Conservation (phyloP, 805 yeast genomes). For the Jamesozyma gamospora region DNA sequence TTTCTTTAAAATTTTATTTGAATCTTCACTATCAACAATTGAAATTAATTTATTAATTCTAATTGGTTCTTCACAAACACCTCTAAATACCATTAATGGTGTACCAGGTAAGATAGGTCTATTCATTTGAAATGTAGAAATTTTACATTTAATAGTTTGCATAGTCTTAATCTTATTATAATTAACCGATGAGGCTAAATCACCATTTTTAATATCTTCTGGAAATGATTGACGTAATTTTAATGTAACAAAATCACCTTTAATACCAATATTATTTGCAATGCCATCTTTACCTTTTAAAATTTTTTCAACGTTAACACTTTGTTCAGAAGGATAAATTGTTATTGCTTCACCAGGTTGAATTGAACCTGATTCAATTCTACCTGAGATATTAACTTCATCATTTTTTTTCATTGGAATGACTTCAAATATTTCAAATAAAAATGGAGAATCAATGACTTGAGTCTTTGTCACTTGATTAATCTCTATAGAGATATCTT, state of each 20-base stretch:
- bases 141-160: constrained; percentile 42
- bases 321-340: constrained; percentile 42
- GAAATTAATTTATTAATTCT: constrained; percentile 41
- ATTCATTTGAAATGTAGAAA: constrained; percentile 53
- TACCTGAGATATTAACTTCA: constrained; percentile 49
- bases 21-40: constrained; percentile 63
- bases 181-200: constrained; percentile 46
- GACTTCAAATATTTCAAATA: constrained; percentile 56
- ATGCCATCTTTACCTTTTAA: constrained; percentile 15
- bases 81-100: constrained; percentile 66
- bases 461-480: constrained; percentile 10
- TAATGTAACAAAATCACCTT: constrained; percentile 47
- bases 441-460: constrained; percentile 36
- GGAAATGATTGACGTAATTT: constrained; percentile 28
- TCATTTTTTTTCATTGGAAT: constrained; percentile 39
- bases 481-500: constrained; percentile 28
- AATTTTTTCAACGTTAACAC: constrained; percentile 32
- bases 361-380: constrained; percentile 56
- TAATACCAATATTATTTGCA: constrained; percentile 31
- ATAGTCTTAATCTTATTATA: constrained; percentile 38
- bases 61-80: constrained; percentile 64
- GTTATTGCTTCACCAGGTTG: constrained; percentile 61
- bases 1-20: constrained; percentile 80
- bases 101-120: constrained; percentile 76
- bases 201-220: constrained; percentile 52